phyloP scores from a whole-genome alignment of 108 stramenopile genomes.

The Tribonema minus region DNA sequence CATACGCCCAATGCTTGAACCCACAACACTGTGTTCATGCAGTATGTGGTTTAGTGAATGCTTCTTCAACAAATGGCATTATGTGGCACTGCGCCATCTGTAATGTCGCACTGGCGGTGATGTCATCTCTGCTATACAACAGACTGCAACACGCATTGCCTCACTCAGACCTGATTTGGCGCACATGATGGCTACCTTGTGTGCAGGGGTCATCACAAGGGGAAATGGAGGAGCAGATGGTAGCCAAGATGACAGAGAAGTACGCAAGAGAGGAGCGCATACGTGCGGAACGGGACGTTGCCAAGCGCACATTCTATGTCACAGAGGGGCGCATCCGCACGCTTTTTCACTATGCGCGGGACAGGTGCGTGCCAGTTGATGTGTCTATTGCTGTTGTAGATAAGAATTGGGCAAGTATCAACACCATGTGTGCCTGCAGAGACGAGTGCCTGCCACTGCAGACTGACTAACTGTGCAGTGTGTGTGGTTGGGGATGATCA shows the following conservation, averaged over 20 bases:
- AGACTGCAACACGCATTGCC: too few species aligned
- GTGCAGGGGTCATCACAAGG: too few species aligned
- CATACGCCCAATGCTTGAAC: too few species aligned
- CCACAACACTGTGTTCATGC: too few species aligned
- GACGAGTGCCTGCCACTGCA: too few species aligned
- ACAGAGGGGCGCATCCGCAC: slow-evolving; percentile 51
- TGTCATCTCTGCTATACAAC: neutral
- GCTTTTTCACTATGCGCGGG: slow-evolving; percentile 49
- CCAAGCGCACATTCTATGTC: slow-evolving; percentile 56
- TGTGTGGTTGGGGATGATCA: neutral
- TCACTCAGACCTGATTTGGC: too few species aligned
- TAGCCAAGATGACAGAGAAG: slow-evolving; percentile 61
- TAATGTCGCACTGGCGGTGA: neutral
- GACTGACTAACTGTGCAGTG: neutral
- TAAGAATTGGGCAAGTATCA: too few species aligned
- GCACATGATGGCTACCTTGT: too few species aligned
- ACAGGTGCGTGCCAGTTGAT: neutral
- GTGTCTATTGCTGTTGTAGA: neutral
- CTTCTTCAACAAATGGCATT: too few species aligned
- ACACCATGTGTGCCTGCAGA: too few species aligned
- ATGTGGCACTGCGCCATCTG: too few species aligned
- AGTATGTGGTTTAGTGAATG: too few species aligned
- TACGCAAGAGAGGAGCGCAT: slow-evolving; percentile 43
- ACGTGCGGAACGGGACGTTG: slow-evolving; percentile 52
- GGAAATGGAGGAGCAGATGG: slow-evolving; percentile 31